Conservation (phyloP, 2,329 filamentous ascomycete genomes). For the Harringtonia lauricola region DNA sequence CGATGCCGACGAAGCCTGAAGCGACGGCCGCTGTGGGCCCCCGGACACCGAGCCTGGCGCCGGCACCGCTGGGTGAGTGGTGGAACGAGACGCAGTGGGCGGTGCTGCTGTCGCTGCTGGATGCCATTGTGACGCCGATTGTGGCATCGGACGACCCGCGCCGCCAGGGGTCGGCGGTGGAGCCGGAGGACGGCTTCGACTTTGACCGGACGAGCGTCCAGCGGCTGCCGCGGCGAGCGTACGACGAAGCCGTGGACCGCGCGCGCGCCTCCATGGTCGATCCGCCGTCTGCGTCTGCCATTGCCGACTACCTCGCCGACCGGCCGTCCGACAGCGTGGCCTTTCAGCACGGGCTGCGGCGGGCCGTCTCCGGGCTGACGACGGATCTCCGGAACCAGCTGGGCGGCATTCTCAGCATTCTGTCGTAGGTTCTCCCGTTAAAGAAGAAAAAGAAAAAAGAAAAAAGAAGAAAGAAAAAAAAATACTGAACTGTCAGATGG, state of each 20-base stretch:
- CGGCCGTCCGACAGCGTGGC: slow-evolving; percentile 37
- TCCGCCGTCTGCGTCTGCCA: slow-evolving; percentile 25
- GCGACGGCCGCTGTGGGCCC: neutral
- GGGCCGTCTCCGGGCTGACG: slow-evolving; percentile 27
- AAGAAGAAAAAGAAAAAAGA: neutral
- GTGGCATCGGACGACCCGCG: slow-evolving; percentile 22
- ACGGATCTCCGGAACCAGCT: slow-evolving; percentile 22
- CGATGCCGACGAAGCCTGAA: neutral
- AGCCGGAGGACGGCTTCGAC: slow-evolving; percentile 13
- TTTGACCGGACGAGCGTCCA: slow-evolving; percentile 29
- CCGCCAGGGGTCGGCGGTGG: neutral
- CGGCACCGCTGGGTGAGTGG: slow-evolving; percentile 18
- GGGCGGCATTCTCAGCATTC: slow-evolving; percentile 24
- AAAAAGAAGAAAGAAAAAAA: neutral
- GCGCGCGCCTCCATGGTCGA: slow-evolving; percentile 24
- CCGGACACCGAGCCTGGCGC: neutral
- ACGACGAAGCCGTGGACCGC: slow-evolving; percentile 31
- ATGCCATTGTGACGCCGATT: slow-evolving; percentile 51
- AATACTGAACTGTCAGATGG: slow-evolving; percentile 17
- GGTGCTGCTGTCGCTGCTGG: slow-evolving; percentile 40
- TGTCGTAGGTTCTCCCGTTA: slow-evolving; percentile 27
- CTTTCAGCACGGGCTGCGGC: slow-evolving; percentile 39
- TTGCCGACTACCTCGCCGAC: slow-evolving; percentile 42
- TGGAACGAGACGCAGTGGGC: slow-evolving; percentile 41
- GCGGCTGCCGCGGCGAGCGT: slow-evolving; percentile 36